Conservation (phyloP, 345 rosid species). For the Pistacia atlantica region DNA sequence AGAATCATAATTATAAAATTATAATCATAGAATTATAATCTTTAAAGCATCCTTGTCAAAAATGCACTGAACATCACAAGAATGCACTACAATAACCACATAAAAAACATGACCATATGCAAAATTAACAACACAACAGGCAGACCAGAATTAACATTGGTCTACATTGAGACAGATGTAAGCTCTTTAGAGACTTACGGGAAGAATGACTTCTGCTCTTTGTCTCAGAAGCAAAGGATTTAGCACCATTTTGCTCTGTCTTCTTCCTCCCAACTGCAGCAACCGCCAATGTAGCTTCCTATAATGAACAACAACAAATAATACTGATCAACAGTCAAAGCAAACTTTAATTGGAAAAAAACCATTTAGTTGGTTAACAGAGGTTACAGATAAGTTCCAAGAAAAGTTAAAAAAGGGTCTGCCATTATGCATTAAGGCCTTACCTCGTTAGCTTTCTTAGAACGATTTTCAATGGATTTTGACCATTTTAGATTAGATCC, state of each 20-base stretch:
- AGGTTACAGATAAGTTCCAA: not conserved
- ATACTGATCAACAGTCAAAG: slow-evolving; percentile 8
- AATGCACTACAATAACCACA: not conserved
- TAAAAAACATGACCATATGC: not conserved
- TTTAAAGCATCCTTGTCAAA: slow-evolving; percentile 17
- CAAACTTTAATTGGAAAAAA: slow-evolving; percentile 6
- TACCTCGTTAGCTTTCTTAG: slow-evolving; percentile 93
- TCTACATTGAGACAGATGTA: slow-evolving; percentile 27
- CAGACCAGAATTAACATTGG: slow-evolving; percentile 21
- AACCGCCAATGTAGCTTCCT: slow-evolving; percentile 95
- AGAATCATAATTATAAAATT: not conserved
- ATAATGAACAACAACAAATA: slow-evolving; percentile 18
- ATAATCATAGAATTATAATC: slow-evolving; percentile 13
- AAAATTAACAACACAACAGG: not conserved
- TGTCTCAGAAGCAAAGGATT: slow-evolving; percentile 33
- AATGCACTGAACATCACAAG: not conserved
- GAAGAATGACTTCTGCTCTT: slow-evolving; percentile 46
- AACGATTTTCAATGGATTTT: slow-evolving; percentile 77
- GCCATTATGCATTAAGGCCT: slow-evolving; percentile 21
- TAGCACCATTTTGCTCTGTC: slow-evolving; percentile 51
- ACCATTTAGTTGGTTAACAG: not conserved
- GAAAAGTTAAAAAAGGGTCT: not conserved
- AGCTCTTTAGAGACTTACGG: slow-evolving; percentile 46
- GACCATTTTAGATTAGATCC: slow-evolving; percentile 97
- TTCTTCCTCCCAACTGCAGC: slow-evolving; percentile 76